Base-by-base conservation (phyloP, 139 green algal genomes). In the Auxenochlorella protothecoides region DNA sequence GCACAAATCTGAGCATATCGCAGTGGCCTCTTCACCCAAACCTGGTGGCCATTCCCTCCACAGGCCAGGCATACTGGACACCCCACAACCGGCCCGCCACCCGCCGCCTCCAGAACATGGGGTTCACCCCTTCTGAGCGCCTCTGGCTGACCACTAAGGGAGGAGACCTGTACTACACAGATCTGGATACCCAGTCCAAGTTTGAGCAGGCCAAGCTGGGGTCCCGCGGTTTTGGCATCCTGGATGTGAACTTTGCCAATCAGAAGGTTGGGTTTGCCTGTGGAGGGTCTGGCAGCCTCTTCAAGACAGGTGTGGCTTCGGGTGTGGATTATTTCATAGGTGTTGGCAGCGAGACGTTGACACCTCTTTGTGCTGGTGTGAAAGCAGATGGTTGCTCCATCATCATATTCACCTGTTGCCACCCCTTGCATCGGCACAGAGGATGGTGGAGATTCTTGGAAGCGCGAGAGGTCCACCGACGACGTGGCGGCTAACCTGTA, bases 61-160 rank as follows among this genome's bases (percentile, higher is more conserved):
- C 72, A 77, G 72, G 72, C 66, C 86, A 98, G 76, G 87, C 82
- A 5, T 96, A 86, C 79, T 98, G 93, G 93, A 68, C 84, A 83
- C 93, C 93, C 6, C 93, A 97, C 89, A 98, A 97, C 87, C 84
- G 95, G 44, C 87, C 86, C 56, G 85, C 78, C 10, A 85, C 88
- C n/a, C 83, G 95, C 44, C 88, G 95, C 27, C 80, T 99, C 53
- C 95, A 97, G 73, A 96, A 93, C 86, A 98, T 98, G 93, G 93
- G 93, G 15, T 98, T 86, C 81, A 91, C 86, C 5, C 81, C 83
- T 56, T 78, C 88, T n/a, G 87, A 84, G 13, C 83, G 80, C n/a
- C 72, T 98, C 51, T 99, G 95, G 95, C 69, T 97, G 52, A 89
- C 90, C 63, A 94, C 89, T 4, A 88, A 96, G 54, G 95, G 92